Base-by-base conservation (phyloP, 2,329 filamentous ascomycete species). In the Emmonsiellopsis sp. region DNA sequence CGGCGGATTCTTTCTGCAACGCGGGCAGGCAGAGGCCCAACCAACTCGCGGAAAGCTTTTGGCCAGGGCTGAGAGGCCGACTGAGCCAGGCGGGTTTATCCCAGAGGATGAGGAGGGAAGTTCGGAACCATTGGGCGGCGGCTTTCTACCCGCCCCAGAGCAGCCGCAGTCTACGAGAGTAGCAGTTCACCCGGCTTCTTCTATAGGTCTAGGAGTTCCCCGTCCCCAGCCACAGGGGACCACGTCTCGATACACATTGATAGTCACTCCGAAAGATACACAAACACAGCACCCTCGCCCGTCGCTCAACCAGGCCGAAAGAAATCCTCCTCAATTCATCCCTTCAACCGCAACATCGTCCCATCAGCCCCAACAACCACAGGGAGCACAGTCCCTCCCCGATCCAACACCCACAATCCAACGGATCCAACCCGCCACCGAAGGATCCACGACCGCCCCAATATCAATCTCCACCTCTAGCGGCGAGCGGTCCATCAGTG, bases 1-100 rank as follows among this genome's bases (percentile, higher is more conserved):
- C 9, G 70, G 70, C 33, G 71, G 71, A 1, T 74, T 74, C 55
- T 58, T 74, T 27, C 63, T 65, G 9, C 70, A 72, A 42, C 55
- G 34, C 13, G 47, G 36, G 5, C 34, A 40, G 21, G 13, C 1
- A 8, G 47, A 40, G 9, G n/a, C 13, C 17, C 7, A 8, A 5
- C 27, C 47, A 31, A 6, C 21, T 2, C 34, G 36, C 4, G 13
- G 13, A 3, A n/a, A 7, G 21, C 3, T 27, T 57, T 9, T 63
- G 1, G 27, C 50, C 9, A 56, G 58, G 31, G 45, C 54, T 59
- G 48, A 67, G 14, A 27, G 9, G 6, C 9, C n/a, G 13, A 9
- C 21, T 27, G 52, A n/a, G 8, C 43, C 17, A 11, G 53, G 50
- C 48, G 50, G 50, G 3, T 69, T 69, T 49, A 33, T 69, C 17